Evolutionary conservation across 2,329 filamentous ascomycete genomes (phyloP), one percentile per base, ranked within the genome.

Genomic region (Trichoderma brevicompactum): DNA sequence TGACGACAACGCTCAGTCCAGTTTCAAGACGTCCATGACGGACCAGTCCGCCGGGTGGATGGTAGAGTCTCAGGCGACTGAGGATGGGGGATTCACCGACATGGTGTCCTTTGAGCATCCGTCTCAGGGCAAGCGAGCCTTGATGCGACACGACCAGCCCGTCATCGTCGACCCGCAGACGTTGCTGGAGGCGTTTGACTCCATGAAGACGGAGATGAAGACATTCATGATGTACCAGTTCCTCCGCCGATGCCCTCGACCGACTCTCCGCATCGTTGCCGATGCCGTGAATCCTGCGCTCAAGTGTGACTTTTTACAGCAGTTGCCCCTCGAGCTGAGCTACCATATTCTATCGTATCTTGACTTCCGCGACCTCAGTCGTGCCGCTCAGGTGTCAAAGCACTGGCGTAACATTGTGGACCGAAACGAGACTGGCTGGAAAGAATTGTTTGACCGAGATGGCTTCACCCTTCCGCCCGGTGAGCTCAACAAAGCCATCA

Each of bases 191-290:
- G 89, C 89, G 2, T 99, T 98, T 72, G 94, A 98, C 75, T 86
- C 90, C 7, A 91, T 99, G 84, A 93, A 94, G 2, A 87, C 91
- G 50, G 90, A 95, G 72, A 88, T 99, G 85, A 95, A 99, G 79
- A 91, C 91, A 0, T 96, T 96, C 74, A 89, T 99, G 79, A 96
- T 99, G 88, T 98, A 96, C 75, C 94, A 99, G 74, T 87, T 99
- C 64, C 84, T 99, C 32, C 89, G 92, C 65, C 86, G 95, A 53
- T 98, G 94, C 73, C 87, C 92, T 6, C 91, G 96, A 70, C 90
- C 92, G 48, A 97, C 94, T 0, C 82, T 99, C 5, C 92, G 95
- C 73, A 89, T 96, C 63, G 89, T 99, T 64, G 93, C 94, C 41
- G 89, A 93, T 70, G 89, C 93, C 13, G 94, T 99, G 69, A 97